A percentile compares a stretch with the other conserved stretches of the same genome.
phyloP scores from a whole-genome alignment of 129 eudicot genomes.

The Centella asiatica region DNA sequence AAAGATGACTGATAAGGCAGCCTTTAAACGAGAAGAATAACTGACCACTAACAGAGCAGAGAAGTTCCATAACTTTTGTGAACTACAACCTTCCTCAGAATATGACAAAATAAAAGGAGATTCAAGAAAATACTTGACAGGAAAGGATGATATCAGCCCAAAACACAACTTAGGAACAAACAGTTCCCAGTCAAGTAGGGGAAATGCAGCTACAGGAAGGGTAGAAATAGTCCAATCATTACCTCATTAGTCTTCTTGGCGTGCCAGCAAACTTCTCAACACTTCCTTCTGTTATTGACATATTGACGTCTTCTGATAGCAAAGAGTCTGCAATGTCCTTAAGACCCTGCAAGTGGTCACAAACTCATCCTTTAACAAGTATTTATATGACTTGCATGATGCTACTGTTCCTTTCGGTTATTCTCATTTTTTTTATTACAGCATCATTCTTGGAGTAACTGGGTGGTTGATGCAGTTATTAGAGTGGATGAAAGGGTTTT shows the following conservation, averaged over 20 bases:
- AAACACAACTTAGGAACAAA: background rate
- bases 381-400: background rate
- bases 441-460: too few relatives aligned
- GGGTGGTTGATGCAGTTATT: too few relatives aligned
- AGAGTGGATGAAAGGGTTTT: too few relatives aligned
- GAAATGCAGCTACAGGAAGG: too few relatives aligned
- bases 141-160: background rate
- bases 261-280: conserved; percentile 7
- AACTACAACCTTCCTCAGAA: too few relatives aligned
- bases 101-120: too few relatives aligned
- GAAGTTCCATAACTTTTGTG: too few relatives aligned
- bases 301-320: background rate
- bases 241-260: conserved; percentile 22
- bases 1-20: too few relatives aligned
- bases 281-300: conserved; percentile 15
- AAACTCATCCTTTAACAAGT: background rate
- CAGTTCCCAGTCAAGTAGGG: background rate
- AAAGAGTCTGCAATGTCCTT: conserved; percentile 18
- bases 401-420: background rate
- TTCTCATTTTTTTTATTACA: too few relatives aligned
- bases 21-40: too few relatives aligned
- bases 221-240: background rate
- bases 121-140: too few relatives aligned
- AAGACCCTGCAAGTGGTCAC: conserved; percentile 22
- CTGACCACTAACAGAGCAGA: too few relatives aligned